phyloP scores from a whole-genome alignment of 805 yeast species.

The Yarrowia phangngaensis region DNA sequence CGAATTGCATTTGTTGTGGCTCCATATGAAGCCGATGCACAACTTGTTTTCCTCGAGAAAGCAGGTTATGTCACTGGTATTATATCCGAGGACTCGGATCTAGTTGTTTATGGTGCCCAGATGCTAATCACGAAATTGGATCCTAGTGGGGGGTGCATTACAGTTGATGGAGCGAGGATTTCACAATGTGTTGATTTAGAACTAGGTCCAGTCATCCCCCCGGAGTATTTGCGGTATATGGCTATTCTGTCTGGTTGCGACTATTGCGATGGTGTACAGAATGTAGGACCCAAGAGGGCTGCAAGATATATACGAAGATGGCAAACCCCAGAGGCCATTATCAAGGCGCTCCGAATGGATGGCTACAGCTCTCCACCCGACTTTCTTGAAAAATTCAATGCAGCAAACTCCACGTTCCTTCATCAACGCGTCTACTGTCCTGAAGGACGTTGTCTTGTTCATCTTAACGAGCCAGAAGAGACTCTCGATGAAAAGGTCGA shows the following conservation, averaged over 20 bases:
- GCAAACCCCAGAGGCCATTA: slow-evolving; percentile 47
- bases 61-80: slow-evolving; percentile 75
- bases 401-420: slow-evolving; percentile 75
- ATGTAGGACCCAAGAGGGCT: slow-evolving; percentile 78
- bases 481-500: slow-evolving; percentile 37
- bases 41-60: slow-evolving; percentile 83
- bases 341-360: slow-evolving; percentile 51
- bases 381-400: slow-evolving; percentile 56
- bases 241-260: slow-evolving; percentile 97
- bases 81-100: slow-evolving; percentile 90
- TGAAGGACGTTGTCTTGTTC: slow-evolving; percentile 44
- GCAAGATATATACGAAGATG: slow-evolving; percentile 53
- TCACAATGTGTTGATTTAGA: slow-evolving; percentile 46
- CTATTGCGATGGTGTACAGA: slow-evolving; percentile 80
- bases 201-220: slow-evolving; percentile 47
- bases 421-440: slow-evolving; percentile 87
- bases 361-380: slow-evolving; percentile 58
- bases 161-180: slow-evolving; percentile 58
- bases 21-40: slow-evolving; percentile 98
- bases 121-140: slow-evolving; percentile 75
- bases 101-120: slow-evolving; percentile 80
- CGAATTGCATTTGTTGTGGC: slow-evolving; percentile 78
- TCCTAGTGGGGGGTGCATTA: slow-evolving; percentile 64
- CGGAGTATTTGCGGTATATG: slow-evolving; percentile 61
- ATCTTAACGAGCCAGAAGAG: slow-evolving; percentile 54